Conservation (phyloP, 306 rosid species). For the Crotalaria pallida region DNA sequence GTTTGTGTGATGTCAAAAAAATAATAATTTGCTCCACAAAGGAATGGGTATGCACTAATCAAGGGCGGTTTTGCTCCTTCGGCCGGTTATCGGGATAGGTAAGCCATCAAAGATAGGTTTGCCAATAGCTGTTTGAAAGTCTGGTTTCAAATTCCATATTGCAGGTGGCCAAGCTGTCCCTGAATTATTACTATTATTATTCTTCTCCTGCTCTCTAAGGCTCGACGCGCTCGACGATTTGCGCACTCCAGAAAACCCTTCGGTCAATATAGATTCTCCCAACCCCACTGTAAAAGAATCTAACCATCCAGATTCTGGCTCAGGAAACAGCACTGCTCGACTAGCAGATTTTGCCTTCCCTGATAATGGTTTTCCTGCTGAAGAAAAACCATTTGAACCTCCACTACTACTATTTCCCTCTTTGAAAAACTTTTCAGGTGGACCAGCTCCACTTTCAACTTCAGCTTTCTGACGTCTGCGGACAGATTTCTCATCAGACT, state of each 20-base stretch:
- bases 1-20: conserved; percentile 33
- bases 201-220: conserved; percentile 66
- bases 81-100: conserved; percentile 74
- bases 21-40: conserved; percentile 30
- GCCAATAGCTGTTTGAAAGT: conserved; percentile 58
- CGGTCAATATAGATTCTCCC: conserved; percentile 63
- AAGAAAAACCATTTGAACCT: conserved; percentile 48
- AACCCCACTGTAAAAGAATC: conserved; percentile 60
- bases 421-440: conserved; percentile 51
- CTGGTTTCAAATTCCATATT: conserved; percentile 66
- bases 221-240: conserved; percentile 68
- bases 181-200: conserved; percentile 29
- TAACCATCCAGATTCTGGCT: conserved; percentile 54
- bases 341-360: conserved; percentile 70
- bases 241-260: conserved; percentile 41
- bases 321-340: conserved; percentile 38
- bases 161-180: conserved; percentile 49
- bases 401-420: conserved; percentile 52
- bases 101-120: conserved; percentile 80
- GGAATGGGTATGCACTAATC: conserved; percentile 43
- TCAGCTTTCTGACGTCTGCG: conserved; percentile 76
- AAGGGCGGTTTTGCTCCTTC: conserved; percentile 75
- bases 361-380: conserved; percentile 57
- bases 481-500: conserved; percentile 65
- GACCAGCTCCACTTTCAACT: conserved; percentile 41